phyloP scores from a whole-genome alignment of 345 rosid species.

The Geranium brycei region DNA sequence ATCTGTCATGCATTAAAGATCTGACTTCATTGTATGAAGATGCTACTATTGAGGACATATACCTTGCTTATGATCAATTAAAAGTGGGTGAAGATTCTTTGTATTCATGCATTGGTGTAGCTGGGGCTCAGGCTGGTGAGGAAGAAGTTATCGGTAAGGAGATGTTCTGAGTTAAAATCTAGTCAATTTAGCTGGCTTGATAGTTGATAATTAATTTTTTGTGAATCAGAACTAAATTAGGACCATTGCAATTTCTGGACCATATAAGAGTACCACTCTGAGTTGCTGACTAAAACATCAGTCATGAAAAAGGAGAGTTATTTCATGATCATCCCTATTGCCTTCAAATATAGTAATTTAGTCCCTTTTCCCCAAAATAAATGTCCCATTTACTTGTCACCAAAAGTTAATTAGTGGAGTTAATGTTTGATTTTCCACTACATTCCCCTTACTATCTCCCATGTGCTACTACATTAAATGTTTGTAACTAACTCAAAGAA shows the following conservation, averaged over 20 bases:
- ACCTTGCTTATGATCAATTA: conserved; percentile 75
- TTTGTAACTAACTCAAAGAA: no score
- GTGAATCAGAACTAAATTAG: not conserved
- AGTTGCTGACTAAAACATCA: not conserved
- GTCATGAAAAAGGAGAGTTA: not conserved
- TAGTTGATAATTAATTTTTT: no score
- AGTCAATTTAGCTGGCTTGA: not conserved
- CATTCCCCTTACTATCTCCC: no score
- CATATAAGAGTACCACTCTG: no score
- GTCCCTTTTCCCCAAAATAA: not conserved
- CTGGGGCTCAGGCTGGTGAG: conserved; percentile 82
- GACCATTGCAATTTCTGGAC: not conserved
- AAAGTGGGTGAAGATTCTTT: conserved; percentile 69
- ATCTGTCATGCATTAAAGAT: conserved; percentile 81
- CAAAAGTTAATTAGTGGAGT: no score
- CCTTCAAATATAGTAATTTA: not conserved
- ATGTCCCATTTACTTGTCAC: no score
- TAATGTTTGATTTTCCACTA: no score
- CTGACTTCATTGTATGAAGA: conserved; percentile 74
- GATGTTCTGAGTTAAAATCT: not conserved
- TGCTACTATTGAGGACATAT: conserved; percentile 77
- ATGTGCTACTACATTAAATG: no score
- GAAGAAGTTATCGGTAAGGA: conserved; percentile 40
- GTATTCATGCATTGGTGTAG: conserved; percentile 88
- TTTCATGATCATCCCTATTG: not conserved